Evolutionary conservation across 768 basidiomycete species (phyloP).

Genomic region (Boletus rufocinnamomeus): DNA sequence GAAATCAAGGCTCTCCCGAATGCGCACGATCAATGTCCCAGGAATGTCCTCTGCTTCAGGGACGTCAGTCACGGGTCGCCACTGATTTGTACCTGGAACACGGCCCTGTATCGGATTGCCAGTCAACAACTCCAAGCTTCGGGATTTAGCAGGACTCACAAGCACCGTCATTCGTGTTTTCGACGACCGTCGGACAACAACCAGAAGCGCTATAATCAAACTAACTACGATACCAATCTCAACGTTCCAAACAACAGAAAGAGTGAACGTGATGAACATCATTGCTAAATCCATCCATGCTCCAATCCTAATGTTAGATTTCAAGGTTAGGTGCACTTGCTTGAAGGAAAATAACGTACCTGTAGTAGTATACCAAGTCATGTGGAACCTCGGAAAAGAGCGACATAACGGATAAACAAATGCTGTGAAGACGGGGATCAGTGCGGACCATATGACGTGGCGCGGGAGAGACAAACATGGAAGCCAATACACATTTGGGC

Average conservation of each 20-base stretch:
- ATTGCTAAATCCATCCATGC: conserved; percentile 91
- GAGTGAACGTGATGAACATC: conserved; percentile 84
- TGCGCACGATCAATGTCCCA: conserved; percentile 84
- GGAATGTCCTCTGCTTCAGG: conserved; percentile 80
- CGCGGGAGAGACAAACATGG: conserved; percentile 58
- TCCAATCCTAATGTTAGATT: conserved; percentile 51
- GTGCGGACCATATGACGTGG: not conserved
- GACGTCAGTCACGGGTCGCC: conserved; percentile 89
- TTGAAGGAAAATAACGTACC: conserved; percentile 43
- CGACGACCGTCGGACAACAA: conserved; percentile 90
- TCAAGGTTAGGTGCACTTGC: not conserved
- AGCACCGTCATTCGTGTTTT: conserved; percentile 89
- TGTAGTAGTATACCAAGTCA: conserved; percentile 83
- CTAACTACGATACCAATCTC: conserved; percentile 93
- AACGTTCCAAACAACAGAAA: conserved; percentile 87
- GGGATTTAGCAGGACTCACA: conserved; percentile 38
- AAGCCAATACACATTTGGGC: conserved; percentile 88
- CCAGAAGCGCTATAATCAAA: conserved; percentile 80
- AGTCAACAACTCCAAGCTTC: not conserved
- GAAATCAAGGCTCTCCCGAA: conserved; percentile 90
- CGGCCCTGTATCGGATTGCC: conserved; percentile 57
- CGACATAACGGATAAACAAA: conserved; percentile 81
- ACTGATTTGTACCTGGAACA: conserved; percentile 83
- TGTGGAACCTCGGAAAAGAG: conserved; percentile 86
- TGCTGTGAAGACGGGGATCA: conserved; percentile 45